Evolutionary conservation across 441 rosid genomes (phyloP), one percentile per base, ranked within the genome.

Genomic region (Biscutella laevigata): DNA sequence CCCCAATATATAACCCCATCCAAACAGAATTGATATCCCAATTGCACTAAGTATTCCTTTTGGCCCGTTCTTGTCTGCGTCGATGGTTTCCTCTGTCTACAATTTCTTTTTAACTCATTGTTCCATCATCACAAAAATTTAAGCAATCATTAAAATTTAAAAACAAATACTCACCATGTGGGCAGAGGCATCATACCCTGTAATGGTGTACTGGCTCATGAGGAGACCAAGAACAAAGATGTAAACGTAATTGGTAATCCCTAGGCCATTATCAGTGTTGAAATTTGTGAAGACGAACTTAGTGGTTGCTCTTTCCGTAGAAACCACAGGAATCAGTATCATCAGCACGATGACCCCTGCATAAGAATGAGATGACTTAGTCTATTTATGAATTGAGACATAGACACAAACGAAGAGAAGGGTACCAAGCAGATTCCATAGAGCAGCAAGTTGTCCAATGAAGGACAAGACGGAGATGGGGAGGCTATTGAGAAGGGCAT

Each of bases 111-210:
- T n/a, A n/a, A 2, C 2, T n/a, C 25, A 10, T 8, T 13, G 27
- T 28, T 7, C n/a, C 5, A 63, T 24, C 24, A 46, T 8, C 27
- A 49, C 6, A 20, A 40, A 38, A 24, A 10, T 19, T 19, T 9
- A 15, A 19, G 20, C 28, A 20, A 53, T 15, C 6, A 57, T 6
- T 3, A 6, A 51, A n/a, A n/a, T n/a, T n/a, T n/a, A 26, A 29
- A 32, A 47, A 13, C 16, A 39, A 12, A 32, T 3, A 43, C 73
- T 65, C 70, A 91, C 98, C 98, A 92, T 86, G 73, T 88, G 98
- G 61, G 96, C 96, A 49, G 98, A 92, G 2, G 96, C 96, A 74
- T 88, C 96, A 37, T 88, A 88, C 15, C 96, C 98, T 9, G 89
- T 67, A 24, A 92, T 79, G n/a, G 96, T 92, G 53, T 92, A 88